Base-by-base conservation (phyloP, 2,329 filamentous ascomycete species). In the Pestalotiopsis sp. region DNA sequence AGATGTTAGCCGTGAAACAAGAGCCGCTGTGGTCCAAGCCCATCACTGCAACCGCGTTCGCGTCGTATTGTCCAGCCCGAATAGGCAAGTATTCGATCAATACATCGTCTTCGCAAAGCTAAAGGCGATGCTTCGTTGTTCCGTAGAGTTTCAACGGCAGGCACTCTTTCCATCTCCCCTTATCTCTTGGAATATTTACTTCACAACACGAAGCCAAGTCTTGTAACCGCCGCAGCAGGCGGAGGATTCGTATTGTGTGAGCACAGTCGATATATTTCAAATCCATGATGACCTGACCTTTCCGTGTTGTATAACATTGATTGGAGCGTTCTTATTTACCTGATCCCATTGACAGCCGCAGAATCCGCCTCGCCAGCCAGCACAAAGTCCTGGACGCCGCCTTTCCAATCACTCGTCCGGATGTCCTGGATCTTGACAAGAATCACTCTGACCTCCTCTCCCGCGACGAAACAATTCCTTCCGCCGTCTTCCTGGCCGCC, bases 391-490 rank as follows among this genome's bases (percentile, higher is more conserved):
- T 92, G 89, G 4, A 98, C 94, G 14, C 90, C 89, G n/a, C 96
- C 95, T 83, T 97, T 97, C 92, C 93, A 97, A 79, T 97, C 96
- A 72, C 93, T 94, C 75, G 97, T 97, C 75, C 94, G 88, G 63
- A 96, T 94, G 78, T 95, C 93, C 75, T 87, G 88, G 74, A 98
- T 93, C 74, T 87, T 89, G 7, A 98, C 96, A 5, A 95, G 88
- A 41, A 98, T 93, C 6, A 98, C 95, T 63, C 92, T 87, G 1
- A 97, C 94, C 78, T 96, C 92, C 76, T 94, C 92, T 3, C 92
- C 93, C 49, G 91, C 92, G 57, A 97, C 88, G 80, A 94, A 93
- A 76, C 88, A 90, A 76, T 88, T 87, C 41, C 87, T 83, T 0
- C 90, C 83, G 3, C 85, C 88, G 72, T 87, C 87, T 58, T 83